phyloP scores from a whole-genome alignment of 345 rosid species.

The Linum tenue region DNA sequence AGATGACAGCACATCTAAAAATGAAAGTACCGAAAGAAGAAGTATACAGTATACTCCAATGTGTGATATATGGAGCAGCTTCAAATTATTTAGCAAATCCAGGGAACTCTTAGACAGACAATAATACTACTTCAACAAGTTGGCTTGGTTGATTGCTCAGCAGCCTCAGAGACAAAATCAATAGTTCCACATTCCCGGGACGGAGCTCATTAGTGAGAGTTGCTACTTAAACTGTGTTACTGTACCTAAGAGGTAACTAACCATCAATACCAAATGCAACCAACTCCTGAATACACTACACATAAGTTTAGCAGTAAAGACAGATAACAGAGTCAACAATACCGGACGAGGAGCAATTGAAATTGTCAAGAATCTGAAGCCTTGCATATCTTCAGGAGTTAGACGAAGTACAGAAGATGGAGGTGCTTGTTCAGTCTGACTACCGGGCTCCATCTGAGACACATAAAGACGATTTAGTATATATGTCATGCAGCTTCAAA shows the following conservation, averaged over 20 bases:
- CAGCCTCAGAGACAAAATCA: not conserved
- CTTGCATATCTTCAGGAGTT: slow-evolving; percentile 68
- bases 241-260: not conserved
- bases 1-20: slow-evolving; percentile 1
- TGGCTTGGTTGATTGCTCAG: not conserved
- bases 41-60: too few species aligned
- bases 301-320: slow-evolving; percentile 12
- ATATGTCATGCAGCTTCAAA: slow-evolving; percentile 12
- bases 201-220: not conserved
- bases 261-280: too few species aligned
- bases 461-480: slow-evolving; percentile 12
- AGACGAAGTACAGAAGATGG: slow-evolving; percentile 78
- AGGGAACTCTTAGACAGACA: too few species aligned
- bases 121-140: not conserved
- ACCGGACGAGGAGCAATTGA: slow-evolving; percentile 96
- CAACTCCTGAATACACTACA: not conserved
- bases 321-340: slow-evolving; percentile 17
- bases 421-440: slow-evolving; percentile 99
- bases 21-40: not conserved
- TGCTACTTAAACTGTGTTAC: not conserved
- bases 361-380: slow-evolving; percentile 85
- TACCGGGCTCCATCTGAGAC: slow-evolving; percentile 86
- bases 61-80: too few species aligned
- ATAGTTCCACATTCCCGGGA: not conserved
- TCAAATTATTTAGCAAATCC: too few species aligned